phyloP scores from a whole-genome alignment of 768 basidiomycete genomes.

The Kwoniella shandongensis region DNA sequence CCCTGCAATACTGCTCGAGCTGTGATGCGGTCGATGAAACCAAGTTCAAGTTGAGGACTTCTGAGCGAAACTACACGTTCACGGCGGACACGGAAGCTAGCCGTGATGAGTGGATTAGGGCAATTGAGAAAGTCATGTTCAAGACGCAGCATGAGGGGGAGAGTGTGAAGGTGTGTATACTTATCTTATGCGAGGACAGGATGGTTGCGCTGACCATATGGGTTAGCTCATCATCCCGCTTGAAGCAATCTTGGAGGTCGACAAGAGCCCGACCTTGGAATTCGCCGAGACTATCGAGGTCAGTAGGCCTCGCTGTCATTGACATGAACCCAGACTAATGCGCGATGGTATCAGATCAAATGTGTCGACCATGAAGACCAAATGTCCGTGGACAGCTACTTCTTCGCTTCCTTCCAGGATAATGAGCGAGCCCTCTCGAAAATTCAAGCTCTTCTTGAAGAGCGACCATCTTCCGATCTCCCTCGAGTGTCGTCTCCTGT shows the following conservation, averaged over 20 bases:
- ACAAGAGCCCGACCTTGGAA: constrained; percentile 82
- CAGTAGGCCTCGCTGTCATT: constrained; percentile 6
- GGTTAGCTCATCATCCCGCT: constrained; percentile 88
- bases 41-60: constrained; percentile 78
- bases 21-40: constrained; percentile 78
- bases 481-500: constrained; percentile 29
- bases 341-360: constrained; percentile 58
- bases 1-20: constrained; percentile 85
- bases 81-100: constrained; percentile 46
- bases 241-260: constrained; percentile 81
- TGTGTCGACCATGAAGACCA: constrained; percentile 71
- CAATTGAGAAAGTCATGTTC: constrained; percentile 87
- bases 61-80: constrained; percentile 63
- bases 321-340: constrained; percentile 4
- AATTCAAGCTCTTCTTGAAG: constrained; percentile 73
- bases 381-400: constrained; percentile 67
- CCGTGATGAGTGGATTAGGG: constrained; percentile 75
- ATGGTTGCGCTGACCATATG: neutral
- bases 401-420: constrained; percentile 92
- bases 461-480: constrained; percentile 43
- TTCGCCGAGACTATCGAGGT: constrained; percentile 93
- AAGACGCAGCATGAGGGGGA: constrained; percentile 96
- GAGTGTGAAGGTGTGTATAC: constrained; percentile 71
- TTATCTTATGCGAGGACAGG: neutral
- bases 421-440: constrained; percentile 72